A percentile compares a stretch with the other conserved stretches of the same genome.
Conservation (phyloP, 805 yeast species). For the Candida ortonii region DNA sequence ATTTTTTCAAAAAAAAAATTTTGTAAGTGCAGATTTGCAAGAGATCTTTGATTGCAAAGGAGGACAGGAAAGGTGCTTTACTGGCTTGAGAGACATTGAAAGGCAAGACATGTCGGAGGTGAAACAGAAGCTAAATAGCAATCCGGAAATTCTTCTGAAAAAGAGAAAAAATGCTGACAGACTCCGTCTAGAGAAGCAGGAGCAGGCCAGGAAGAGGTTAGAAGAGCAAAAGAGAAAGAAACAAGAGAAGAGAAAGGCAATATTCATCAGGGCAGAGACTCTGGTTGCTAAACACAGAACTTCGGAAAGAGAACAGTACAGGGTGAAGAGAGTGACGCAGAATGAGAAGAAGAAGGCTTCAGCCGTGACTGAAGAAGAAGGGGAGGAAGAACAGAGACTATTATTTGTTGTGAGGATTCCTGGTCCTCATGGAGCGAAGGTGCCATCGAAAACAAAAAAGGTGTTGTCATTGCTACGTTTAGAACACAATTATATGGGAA, state of each 20-base stretch:
- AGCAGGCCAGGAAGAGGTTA: constrained; percentile 51
- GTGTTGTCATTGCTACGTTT: constrained; percentile 62
- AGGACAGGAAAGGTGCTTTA: too few relatives aligned
- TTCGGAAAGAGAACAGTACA: constrained; percentile 61
- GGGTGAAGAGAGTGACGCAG: constrained; percentile 62
- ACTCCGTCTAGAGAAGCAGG: constrained; percentile 70
- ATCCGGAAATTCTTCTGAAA: constrained; percentile 73
- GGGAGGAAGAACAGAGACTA: constrained; percentile 43
- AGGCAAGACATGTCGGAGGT: constrained; percentile 28
- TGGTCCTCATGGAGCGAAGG: constrained; percentile 60
- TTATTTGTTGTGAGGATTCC: constrained; percentile 65
- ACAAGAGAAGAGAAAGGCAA: constrained; percentile 42
- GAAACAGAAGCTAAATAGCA: constrained; percentile 51
- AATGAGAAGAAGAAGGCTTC: constrained; percentile 40
- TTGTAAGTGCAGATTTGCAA: too few relatives aligned
- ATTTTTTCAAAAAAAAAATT: too few relatives aligned
- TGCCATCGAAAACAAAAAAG: constrained; percentile 63
- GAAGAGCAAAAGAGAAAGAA: constrained; percentile 44
- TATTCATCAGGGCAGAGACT: constrained; percentile 72
- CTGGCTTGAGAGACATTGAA: too few relatives aligned
- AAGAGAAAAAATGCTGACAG: constrained; percentile 79
- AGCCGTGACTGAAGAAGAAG: constrained; percentile 21
- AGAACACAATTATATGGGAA: constrained; percentile 60
- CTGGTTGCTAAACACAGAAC: constrained; percentile 65
- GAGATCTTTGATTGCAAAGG: too few relatives aligned